Base-by-base conservation (phyloP, 2,329 filamentous ascomycete genomes). In the Trichoderma sp. region DNA sequence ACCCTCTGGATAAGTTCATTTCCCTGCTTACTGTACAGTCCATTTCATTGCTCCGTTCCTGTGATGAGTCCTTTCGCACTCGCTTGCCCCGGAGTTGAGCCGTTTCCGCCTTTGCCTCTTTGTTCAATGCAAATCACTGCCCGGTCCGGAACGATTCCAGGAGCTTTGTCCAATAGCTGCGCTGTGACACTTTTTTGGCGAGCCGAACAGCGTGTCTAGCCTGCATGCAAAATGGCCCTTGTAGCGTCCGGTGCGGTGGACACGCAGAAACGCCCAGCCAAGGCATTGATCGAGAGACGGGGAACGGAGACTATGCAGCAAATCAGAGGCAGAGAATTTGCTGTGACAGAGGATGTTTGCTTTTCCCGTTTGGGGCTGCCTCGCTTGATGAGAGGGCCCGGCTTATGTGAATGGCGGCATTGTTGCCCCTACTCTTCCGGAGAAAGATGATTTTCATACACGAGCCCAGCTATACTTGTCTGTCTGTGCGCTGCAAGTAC, bases 131-230 rank as follows among this genome's bases (percentile, higher is more conserved):
- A 37, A 64, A 56, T 64, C 61, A 37, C 33, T 64, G 49, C 49
- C 52, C 52, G 47, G 43, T 64, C 47, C 61, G 61, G 49, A 43
- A 47, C 8, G 27, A 35, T 66, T 29, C 13, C 40, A n/a, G 21
- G 14, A 49, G 53, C 62, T 49, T 24, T 35, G 53, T 47, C 62
- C 62, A 66, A 66, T 57, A 21, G 37, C 37, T 58, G 62, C 53
- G 37, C 53, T 19, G 53, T 35, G n/a, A 29, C 33, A n/a, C 8
- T 19, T 19, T 47, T 65, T 65, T 40, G 37, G 52, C 62, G 62
- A 56, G 62, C 62, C 62, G 62, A 56, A 37, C 37, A 40, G 16
- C 40, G 40, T 43, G 40, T 43, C 40, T 43, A 43, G 52, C 33
- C 21, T 24, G 52, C 33, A 53, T 56, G 61, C 52, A 21, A 49